Conservation (phyloP, 352 stramenopile species). For the Bremia lactucae region DNA sequence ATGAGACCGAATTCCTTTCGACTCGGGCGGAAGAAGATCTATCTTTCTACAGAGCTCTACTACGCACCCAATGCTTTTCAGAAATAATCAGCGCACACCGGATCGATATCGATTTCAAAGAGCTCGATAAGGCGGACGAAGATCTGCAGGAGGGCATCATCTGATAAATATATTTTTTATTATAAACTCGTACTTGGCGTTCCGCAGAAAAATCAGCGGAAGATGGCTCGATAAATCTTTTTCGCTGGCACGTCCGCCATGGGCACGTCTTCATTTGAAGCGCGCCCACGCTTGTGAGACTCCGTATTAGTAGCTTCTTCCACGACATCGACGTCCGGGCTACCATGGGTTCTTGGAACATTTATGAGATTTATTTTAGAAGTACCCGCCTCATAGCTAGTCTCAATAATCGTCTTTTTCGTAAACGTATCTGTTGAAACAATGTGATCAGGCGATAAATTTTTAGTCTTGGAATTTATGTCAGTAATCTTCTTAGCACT, state of each 20-base stretch:
- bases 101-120: conserved; percentile 41
- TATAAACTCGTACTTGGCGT: conserved; percentile 8
- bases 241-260: conserved; percentile 15
- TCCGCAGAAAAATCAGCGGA: conserved; percentile 4
- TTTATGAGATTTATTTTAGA: conserved; percentile 6
- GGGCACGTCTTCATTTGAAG: conserved; percentile 1
- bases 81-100: conserved; percentile 72
- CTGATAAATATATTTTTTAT: conserved; percentile 14
- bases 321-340: neutral
- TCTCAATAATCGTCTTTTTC: conserved; percentile 1
- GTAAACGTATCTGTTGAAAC: too few species aligned
- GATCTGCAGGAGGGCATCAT: conserved; percentile 43
- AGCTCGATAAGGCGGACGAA: conserved; percentile 21
- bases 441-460: too few species aligned
- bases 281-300: conserved; percentile 17
- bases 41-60: conserved; percentile 52
- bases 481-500: neutral
- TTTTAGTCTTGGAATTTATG: neutral
- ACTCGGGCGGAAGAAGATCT: conserved; percentile 43
- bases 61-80: conserved; percentile 77
- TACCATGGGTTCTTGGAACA: conserved; percentile 7
- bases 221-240: conserved; percentile 12
- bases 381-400: conserved; percentile 1
- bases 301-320: conserved; percentile 1
- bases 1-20: conserved; percentile 74